Evolutionary conservation across 2,329 filamentous ascomycete genomes (phyloP), one percentile per base, ranked within the genome.

Genomic region (Fusarium sp.): DNA sequence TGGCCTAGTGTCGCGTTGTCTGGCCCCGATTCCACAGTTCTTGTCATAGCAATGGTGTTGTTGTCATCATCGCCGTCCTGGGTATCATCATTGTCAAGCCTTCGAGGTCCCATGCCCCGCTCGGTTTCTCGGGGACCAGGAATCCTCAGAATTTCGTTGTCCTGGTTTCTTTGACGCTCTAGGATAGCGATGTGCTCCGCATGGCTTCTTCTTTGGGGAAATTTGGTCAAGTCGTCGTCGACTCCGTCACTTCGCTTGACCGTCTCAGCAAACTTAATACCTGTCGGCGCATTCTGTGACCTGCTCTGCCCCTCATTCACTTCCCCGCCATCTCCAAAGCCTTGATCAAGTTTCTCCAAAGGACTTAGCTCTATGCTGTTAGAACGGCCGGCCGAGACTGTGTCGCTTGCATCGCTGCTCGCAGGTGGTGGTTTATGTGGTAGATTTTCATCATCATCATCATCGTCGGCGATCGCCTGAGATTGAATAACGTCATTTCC

Each of bases 111-210:
- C 68, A 94, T 87, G 31, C 95, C 96, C 56, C 90, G 89, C 76
- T 99, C 96, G 54, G 92, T 95, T 78, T 98, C 96, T 75, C 95
- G 87, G 2, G 96, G 96, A 25, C 95, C 95, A 0, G 96, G 96
- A 76, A 99, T 98, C 44, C 94, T 92, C 46, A 98, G 84, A 1
- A 94, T 90, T 38, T 91, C 90, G 48, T 90, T 91, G 62, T 93
- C 91, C 69, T 90, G 90, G 62, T 93, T 92, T 41, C 94, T 89
- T 80, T 98, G 95, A 37, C 92, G 91, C 80, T 97, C 90, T 19
- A 98, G 81, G 76, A 98, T 96, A 10, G 93, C 93, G 77, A 98
- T 97, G 78, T 97, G 94, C 69, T 95, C 92, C 60, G 94, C 92
- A 48, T 92, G 86, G 38, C 87, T 85, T 39, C 78, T 75, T 2